Evolutionary conservation across 768 basidiomycete species (phyloP).

Genomic region (Lentinula sp.): DNA sequence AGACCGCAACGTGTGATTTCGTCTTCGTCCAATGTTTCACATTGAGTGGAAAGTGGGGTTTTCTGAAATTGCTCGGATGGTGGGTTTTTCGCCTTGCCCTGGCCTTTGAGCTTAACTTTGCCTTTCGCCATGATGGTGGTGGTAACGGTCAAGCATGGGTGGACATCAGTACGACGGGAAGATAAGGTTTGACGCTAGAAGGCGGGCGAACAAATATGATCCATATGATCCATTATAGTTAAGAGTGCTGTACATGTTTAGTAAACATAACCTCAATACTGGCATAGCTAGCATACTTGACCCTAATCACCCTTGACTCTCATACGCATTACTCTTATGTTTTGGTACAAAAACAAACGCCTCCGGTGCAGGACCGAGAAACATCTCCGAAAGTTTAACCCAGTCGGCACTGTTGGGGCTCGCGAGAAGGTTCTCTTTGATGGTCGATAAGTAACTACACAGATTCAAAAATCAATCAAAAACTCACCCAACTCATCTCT

Average conservation of each 20-base stretch:
- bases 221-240: too few relatives aligned
- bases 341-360: conserved; percentile 86
- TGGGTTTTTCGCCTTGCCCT: not conserved
- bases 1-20: conserved; percentile 17
- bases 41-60: not conserved
- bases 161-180: not conserved
- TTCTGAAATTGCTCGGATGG: not conserved
- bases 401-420: conserved; percentile 79
- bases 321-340: conserved; percentile 87
- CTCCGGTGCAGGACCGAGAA: conserved; percentile 82
- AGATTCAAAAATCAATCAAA: not conserved
- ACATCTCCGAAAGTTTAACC: conserved; percentile 95
- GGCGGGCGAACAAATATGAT: too few relatives aligned
- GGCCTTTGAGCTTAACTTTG: not conserved
- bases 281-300: too few relatives aligned
- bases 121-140: not conserved
- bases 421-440: conserved; percentile 73
- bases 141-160: not conserved
- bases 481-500: conserved; percentile 79
- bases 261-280: too few relatives aligned
- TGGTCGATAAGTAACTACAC: not conserved
- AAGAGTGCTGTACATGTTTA: too few relatives aligned
- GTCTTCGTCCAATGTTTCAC: conserved; percentile 13
- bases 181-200: not conserved
- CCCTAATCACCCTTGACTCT: conserved; percentile 48